Evolutionary conservation across 495 filamentous ascomycete species (phyloP), one percentile per base, ranked within the genome.

Genomic region (Lophiostoma macrostomum): DNA sequence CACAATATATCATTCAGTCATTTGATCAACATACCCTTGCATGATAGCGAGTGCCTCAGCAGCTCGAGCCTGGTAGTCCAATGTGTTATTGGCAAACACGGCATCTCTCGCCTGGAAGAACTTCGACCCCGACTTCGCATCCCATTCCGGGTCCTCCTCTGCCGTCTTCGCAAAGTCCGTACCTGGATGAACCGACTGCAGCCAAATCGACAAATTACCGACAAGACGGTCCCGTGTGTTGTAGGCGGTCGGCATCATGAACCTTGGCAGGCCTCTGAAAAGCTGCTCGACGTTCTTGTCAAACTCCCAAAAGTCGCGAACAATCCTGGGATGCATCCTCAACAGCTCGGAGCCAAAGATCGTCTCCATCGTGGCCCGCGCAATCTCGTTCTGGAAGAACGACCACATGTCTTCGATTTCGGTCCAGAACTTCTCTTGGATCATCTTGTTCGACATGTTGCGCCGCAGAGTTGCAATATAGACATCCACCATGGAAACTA

Each of bases 1-100:
- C 30, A 23, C 8, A n/a, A n/a, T n/a, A n/a, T n/a, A n/a, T n/a
- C n/a, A n/a, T n/a, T n/a, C n/a, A n/a, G n/a, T n/a, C n/a, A n/a
- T n/a, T n/a, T n/a, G n/a, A n/a, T n/a, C n/a, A n/a, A 35, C 50
- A 16, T 45, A 53, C 50, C 25, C 29, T 45, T 45, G 50, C 39
- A 53, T 44, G 8, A 45, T 32, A 6, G 19, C 37, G 16, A 53
- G 19, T 1, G 27, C 39, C 22, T 46, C 40, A 5, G 40, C 39
- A 28, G 50, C 50, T 24, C 50, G 22, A 14, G 39, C 38, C 7
- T 53, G 18, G 22, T 25, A 12, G 22, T 53, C 23, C 23, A 44
- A 19, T 11, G 48, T 24, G 12, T 28, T 37, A 18, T 45, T 45
- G 10, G 40, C 16, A 29, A 53, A 28, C 3, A 37, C 12, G 3